Conservation (phyloP, 805 yeast genomes). For the Suhomyces xylopsoci region DNA sequence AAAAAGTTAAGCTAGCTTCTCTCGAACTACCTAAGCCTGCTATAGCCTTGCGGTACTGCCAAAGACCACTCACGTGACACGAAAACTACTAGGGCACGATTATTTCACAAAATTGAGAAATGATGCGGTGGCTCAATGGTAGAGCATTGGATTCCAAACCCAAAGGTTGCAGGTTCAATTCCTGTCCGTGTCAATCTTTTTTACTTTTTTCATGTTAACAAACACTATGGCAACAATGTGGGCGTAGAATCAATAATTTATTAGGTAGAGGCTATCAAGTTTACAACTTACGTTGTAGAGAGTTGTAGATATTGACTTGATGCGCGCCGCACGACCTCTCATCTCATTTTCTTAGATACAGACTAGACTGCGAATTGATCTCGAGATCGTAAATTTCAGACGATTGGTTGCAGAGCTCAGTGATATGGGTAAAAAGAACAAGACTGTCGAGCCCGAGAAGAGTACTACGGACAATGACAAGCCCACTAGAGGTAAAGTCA, state of each 20-base stretch:
- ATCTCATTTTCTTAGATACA: background rate
- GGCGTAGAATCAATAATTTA: too few relatives aligned
- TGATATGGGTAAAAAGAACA: conserved; percentile 1
- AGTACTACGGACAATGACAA: conserved; percentile 13
- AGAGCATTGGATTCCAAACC: conserved; percentile 79
- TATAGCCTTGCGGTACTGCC: too few relatives aligned
- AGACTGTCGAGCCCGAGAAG: conserved; percentile 1
- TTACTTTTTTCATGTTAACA: background rate
- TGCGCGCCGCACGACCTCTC: background rate
- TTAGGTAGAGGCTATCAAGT: too few relatives aligned
- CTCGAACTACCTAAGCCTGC: too few relatives aligned
- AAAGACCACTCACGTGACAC: background rate
- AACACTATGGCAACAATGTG: too few relatives aligned
- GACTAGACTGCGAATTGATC: background rate
- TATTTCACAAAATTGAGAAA: conserved; percentile 11
- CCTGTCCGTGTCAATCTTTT: conserved; percentile 68
- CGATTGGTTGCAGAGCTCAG: background rate
- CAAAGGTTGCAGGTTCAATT: conserved; percentile 86
- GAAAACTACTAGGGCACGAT: background rate
- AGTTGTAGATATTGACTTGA: background rate
- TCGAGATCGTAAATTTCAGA: background rate
- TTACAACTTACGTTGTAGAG: too few relatives aligned
- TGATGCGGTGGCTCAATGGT: conserved; percentile 79
- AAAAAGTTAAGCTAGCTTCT: too few relatives aligned
- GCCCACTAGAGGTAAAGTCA: conserved; percentile 39